Evolutionary conservation across 2,329 filamentous ascomycete species (phyloP).

Genomic region (Penicillium sp.): DNA sequence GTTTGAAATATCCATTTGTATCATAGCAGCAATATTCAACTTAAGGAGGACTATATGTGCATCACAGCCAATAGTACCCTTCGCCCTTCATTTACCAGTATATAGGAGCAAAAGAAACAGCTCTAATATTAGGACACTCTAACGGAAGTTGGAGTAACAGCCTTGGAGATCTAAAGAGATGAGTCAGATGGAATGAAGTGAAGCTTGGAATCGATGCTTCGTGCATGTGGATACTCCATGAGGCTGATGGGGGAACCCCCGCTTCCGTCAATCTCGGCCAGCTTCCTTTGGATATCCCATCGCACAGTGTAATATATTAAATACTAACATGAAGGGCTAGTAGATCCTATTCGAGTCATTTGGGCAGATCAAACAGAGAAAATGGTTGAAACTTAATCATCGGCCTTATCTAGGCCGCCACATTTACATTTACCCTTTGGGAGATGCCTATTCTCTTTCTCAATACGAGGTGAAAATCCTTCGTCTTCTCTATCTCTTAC

Average conservation of each 20-base stretch:
- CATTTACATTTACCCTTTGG: background rate
- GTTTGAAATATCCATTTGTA: background rate
- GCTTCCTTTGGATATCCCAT: background rate
- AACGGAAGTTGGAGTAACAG: too few relatives aligned
- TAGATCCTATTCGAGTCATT: background rate
- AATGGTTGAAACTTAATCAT: background rate
- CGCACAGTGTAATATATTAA: background rate
- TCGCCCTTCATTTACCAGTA: slow-evolving; percentile 26
- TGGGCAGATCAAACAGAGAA: background rate
- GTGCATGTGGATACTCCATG: background rate
- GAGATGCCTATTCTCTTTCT: background rate
- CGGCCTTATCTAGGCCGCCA: background rate
- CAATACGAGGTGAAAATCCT: background rate
- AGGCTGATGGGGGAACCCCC: background rate
- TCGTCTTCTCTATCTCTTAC: background rate
- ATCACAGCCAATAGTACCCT: background rate
- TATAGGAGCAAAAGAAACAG: slow-evolving; percentile 40
- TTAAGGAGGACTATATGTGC: background rate
- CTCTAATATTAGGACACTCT: slow-evolving; percentile 5
- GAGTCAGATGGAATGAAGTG: background rate
- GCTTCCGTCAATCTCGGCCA: background rate
- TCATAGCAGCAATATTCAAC: background rate
- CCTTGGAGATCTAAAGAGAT: too few relatives aligned
- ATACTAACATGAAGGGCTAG: background rate
- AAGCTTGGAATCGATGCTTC: background rate